phyloP scores from a whole-genome alignment of 768 basidiomycete genomes.

The Termitomyces sp. region DNA sequence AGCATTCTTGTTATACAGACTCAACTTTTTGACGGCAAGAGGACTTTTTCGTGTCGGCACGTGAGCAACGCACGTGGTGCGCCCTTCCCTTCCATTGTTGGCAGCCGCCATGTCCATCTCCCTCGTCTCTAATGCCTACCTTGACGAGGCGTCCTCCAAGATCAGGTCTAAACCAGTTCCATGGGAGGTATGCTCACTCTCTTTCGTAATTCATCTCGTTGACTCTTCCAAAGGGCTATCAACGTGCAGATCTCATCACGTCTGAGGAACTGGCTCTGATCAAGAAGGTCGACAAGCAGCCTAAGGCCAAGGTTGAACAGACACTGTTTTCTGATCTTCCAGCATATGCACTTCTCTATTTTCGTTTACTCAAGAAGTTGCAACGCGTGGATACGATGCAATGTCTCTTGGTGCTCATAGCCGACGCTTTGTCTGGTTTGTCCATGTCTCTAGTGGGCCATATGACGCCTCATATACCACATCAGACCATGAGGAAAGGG shows the following conservation, averaged over 20 bases:
- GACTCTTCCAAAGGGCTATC: conserved; percentile 66
- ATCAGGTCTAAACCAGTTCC: conserved; percentile 88
- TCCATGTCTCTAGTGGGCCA: conserved; percentile 2
- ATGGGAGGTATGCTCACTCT: conserved; percentile 72
- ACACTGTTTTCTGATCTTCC: conserved; percentile 77
- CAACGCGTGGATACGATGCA: conserved; percentile 85
- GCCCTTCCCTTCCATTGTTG: neutral
- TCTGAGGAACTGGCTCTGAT: conserved; percentile 81
- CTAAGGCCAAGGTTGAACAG: conserved; percentile 67
- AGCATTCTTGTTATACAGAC: conserved; percentile 18
- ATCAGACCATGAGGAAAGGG: conserved; percentile 83
- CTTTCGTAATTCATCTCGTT: conserved; percentile 7
- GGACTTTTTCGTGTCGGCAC: conserved; percentile 6
- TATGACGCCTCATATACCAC: neutral
- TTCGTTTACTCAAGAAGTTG: conserved; percentile 80
- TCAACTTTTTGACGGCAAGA: conserved; percentile 2
- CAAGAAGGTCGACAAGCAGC: conserved; percentile 85
- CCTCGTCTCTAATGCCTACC: conserved; percentile 74
- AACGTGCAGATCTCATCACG: conserved; percentile 87
- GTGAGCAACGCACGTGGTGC: conserved; percentile 9
- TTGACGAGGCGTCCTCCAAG: conserved; percentile 85
- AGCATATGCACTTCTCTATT: conserved; percentile 83
- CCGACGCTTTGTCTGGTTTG: conserved; percentile 80
- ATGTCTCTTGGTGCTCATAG: conserved; percentile 79
- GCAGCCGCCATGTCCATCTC: conserved; percentile 56